Evolutionary conservation across 768 basidiomycete species (phyloP).

Genomic region (Suillus subaureus): DNA sequence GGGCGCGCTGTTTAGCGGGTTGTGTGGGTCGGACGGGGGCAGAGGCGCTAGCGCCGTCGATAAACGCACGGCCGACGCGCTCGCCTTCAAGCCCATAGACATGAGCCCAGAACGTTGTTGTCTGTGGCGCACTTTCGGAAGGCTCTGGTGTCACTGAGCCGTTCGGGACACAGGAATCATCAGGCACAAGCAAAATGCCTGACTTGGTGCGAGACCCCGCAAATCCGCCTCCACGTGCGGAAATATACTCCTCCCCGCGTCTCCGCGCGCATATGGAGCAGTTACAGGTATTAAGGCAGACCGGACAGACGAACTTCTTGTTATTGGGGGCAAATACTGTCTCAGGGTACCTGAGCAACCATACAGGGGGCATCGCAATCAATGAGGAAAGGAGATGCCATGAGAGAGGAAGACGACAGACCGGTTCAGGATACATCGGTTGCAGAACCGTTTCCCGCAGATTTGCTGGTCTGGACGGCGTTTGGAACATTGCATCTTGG

Average conservation of each 20-base stretch:
- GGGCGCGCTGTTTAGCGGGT: neutral
- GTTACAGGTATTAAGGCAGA: constrained; percentile 47
- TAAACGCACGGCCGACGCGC: constrained; percentile 28
- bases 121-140: neutral
- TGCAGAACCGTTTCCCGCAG: constrained; percentile 39
- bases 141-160: constrained; percentile 10
- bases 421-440: constrained; percentile 37
- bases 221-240: constrained; percentile 28
- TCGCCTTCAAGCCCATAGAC: constrained; percentile 35
- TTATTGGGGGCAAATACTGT: constrained; percentile 36
- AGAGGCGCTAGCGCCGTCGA: neutral
- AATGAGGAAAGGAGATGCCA: constrained; percentile 10
- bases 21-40: neutral
- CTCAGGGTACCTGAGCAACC: constrained; percentile 38
- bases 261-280: constrained; percentile 47
- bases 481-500: constrained; percentile 41
- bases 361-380: neutral
- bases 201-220: constrained; percentile 24
- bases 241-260: constrained; percentile 50
- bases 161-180: constrained; percentile 4
- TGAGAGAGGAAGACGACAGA: constrained; percentile 16
- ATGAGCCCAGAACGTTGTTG: constrained; percentile 36
- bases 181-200: constrained; percentile 28
- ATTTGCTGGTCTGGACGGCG: constrained; percentile 12
- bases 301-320: constrained; percentile 44